Percentiles rank a stretch among this genome's conserved stretches.
Conservation (phyloP, 108 stramenopile genomes). For the Cyclotella baltica region DNA sequence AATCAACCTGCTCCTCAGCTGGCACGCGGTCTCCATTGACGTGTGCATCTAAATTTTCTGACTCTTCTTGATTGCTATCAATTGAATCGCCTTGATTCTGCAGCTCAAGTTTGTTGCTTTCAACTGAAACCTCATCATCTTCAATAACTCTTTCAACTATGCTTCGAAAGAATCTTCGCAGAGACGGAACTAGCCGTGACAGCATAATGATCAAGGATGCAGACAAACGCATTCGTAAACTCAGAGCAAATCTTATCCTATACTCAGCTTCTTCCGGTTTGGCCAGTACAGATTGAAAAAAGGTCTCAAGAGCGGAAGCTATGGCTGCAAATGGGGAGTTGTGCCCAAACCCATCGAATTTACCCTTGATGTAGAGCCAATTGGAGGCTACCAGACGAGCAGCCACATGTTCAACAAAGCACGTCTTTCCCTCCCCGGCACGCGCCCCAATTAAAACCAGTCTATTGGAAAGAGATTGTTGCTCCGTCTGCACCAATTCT, state of each 20-base stretch:
- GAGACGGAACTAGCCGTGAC: conserved; percentile 3
- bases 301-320: conserved; percentile 9
- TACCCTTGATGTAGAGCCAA: conserved; percentile 10
- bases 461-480: not conserved
- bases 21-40: not conserved
- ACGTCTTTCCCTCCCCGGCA: conserved; percentile 1
- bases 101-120: too few species aligned
- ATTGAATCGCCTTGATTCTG: too few species aligned
- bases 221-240: not conserved
- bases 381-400: not conserved
- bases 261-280: conserved; percentile 1
- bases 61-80: too few species aligned
- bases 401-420: not conserved
- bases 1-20: not conserved
- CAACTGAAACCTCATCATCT: too few species aligned
- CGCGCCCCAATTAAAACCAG: not conserved
- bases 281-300: not conserved
- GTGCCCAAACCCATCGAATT: conserved; percentile 11
- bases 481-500: not conserved
- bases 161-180: not conserved
- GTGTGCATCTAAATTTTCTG: not conserved
- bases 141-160: conserved; percentile 8
- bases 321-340: conserved; percentile 14
- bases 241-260: not conserved
- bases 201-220: conserved; percentile 10